Evolutionary conservation across 2,329 filamentous ascomycete genomes (phyloP).

Genomic region (Ophiostoma sp.): DNA sequence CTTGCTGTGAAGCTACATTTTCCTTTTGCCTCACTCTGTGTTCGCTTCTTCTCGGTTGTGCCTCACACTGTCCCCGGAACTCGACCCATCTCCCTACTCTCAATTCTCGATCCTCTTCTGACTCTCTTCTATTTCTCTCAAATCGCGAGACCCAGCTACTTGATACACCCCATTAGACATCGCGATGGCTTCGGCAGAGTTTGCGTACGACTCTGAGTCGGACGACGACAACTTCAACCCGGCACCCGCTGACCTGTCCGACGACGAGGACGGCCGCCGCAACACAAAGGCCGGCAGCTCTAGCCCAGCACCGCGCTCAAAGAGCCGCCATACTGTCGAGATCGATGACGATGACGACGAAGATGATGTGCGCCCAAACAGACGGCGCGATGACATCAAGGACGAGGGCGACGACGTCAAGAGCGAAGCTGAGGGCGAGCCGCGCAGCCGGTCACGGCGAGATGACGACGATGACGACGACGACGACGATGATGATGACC

Average conservation of each 20-base stretch:
- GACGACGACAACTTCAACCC: conserved; percentile 91
- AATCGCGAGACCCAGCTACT: background rate
- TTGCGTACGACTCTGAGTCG: conserved; percentile 55
- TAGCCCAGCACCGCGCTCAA: conserved; percentile 26
- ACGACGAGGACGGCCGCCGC: conserved; percentile 52
- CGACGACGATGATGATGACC: conserved; percentile 19
- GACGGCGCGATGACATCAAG: conserved; percentile 36
- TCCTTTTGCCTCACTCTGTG: background rate
- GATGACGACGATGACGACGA: conserved; percentile 33
- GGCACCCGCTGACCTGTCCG: conserved; percentile 64
- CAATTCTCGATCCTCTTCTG: background rate
- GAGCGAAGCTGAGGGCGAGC: conserved; percentile 39
- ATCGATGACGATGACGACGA: conserved; percentile 26
- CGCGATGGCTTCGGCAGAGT: conserved; percentile 13
- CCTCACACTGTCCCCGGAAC: conserved; percentile 1
- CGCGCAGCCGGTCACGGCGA: conserved; percentile 26
- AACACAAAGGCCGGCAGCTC: conserved; percentile 30
- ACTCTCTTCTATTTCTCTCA: background rate
- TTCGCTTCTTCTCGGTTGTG: conserved; percentile 2
- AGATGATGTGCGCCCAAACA: conserved; percentile 10
- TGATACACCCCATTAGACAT: background rate
- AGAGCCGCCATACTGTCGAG: conserved; percentile 26
- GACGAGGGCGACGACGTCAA: conserved; percentile 35
- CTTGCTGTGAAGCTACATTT: conserved; percentile 9
- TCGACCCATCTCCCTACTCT: background rate